Evolutionary conservation across 768 basidiomycete species (phyloP).

Genomic region (Kondoa subrosea): DNA sequence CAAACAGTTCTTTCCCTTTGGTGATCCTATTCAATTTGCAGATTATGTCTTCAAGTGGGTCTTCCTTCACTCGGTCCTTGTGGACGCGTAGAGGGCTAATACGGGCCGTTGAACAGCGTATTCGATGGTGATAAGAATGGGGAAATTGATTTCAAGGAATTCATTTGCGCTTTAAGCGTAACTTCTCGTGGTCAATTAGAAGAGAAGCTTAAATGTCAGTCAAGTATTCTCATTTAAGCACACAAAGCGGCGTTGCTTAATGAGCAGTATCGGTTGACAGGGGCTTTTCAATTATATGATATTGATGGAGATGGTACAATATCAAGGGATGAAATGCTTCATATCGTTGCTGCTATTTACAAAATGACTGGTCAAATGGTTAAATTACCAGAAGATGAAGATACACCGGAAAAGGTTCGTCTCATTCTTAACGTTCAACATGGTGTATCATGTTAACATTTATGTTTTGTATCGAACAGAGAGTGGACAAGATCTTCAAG

Average conservation of each 20-base stretch:
- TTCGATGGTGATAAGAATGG: constrained; percentile 77
- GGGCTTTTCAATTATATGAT: constrained; percentile 99
- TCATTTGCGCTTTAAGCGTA: constrained; percentile 91
- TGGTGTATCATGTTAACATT: neutral
- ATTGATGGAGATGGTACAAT: constrained; percentile 96
- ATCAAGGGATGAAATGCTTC: constrained; percentile 97
- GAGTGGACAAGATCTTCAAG: constrained; percentile 95
- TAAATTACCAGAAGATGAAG: constrained; percentile 90
- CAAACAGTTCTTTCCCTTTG: constrained; percentile 99
- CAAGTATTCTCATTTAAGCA: neutral
- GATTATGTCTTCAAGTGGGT: constrained; percentile 92
- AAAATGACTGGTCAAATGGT: constrained; percentile 99
- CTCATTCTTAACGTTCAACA: neutral
- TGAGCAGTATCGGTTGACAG: constrained; percentile 37
- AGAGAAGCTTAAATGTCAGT: constrained; percentile 92
- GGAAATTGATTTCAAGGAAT: constrained; percentile 98
- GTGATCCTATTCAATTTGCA: constrained; percentile 88
- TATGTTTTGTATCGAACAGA: constrained; percentile 38
- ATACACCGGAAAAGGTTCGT: constrained; percentile 91
- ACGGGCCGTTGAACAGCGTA: neutral
- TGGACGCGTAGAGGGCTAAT: neutral
- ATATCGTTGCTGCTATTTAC: constrained; percentile 95
- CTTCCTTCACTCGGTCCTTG: constrained; percentile 29
- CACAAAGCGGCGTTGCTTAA: neutral
- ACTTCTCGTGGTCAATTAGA: constrained; percentile 84